Evolutionary conservation across 345 rosid species (phyloP).

Genomic region (Xanthoceras sorbifolium): DNA sequence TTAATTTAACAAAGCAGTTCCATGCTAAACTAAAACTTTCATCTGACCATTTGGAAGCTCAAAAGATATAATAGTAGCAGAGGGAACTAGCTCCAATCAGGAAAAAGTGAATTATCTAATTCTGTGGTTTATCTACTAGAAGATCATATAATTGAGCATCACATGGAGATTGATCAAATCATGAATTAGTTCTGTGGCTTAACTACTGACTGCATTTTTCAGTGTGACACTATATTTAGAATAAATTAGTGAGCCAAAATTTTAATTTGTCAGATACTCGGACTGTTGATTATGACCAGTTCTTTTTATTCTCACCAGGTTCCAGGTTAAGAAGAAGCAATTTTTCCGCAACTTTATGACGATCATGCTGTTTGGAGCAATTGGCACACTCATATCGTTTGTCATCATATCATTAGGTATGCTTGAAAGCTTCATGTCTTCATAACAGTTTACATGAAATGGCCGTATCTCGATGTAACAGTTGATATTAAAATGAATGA

Average conservation of each 20-base stretch:
- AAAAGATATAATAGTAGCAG: neutral
- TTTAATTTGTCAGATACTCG: neutral
- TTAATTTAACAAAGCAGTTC: neutral
- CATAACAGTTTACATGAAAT: neutral
- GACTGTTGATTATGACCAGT: constrained; percentile 8
- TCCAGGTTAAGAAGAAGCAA: constrained; percentile 99
- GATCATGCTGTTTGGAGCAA: constrained; percentile 86
- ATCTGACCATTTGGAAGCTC: neutral
- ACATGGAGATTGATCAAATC: neutral
- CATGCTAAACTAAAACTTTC: neutral
- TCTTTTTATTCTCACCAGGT: constrained; percentile 42
- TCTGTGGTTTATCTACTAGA: neutral
- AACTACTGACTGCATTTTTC: neutral
- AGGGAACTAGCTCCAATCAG: neutral
- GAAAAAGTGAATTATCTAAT: neutral
- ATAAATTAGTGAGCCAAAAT: neutral
- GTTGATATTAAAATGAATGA: neutral
- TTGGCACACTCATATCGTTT: constrained; percentile 94
- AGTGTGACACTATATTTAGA: neutral
- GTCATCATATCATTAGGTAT: constrained; percentile 77
- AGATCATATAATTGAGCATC: neutral
- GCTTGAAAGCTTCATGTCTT: neutral
- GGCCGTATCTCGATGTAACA: neutral
- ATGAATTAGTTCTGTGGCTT: neutral
- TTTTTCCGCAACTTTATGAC: constrained; percentile 98